A percentile compares a stretch with the other conserved stretches of the same genome.
Conservation (phyloP, 2,329 filamentous ascomycete genomes). For the Moelleriella libera region DNA sequence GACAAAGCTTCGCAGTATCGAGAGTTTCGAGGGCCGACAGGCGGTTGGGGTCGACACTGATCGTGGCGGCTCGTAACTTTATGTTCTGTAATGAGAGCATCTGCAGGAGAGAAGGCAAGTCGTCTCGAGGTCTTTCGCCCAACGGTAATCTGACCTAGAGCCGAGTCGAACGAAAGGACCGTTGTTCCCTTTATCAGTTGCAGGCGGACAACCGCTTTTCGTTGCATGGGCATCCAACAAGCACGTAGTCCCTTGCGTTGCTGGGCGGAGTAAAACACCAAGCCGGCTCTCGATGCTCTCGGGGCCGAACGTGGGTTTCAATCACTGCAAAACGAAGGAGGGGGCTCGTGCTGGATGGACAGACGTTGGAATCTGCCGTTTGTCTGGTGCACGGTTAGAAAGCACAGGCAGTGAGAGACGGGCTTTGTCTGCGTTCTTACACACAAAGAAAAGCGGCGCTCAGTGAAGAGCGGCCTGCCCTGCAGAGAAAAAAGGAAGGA, state of each 20-base stretch:
- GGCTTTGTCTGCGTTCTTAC: conserved; percentile 3
- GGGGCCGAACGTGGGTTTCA: neutral
- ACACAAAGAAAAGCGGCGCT: conserved; percentile 5
- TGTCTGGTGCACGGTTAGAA: neutral
- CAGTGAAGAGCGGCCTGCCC: conserved; percentile 6
- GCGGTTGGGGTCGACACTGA: neutral
- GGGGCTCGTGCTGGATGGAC: neutral
- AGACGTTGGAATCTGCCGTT: neutral
- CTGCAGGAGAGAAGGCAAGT: conserved; percentile 2
- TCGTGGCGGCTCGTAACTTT: neutral
- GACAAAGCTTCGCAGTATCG: neutral
- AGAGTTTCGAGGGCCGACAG: neutral
- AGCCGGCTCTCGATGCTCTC: neutral
- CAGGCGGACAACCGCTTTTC: conserved; percentile 4
- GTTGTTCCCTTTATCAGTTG: neutral
- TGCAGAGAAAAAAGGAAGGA: conserved; percentile 2
- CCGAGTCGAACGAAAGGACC: neutral
- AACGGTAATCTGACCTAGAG: neutral
- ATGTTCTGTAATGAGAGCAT: neutral
- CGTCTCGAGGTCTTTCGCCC: neutral
- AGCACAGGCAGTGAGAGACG: neutral
- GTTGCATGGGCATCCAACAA: conserved; percentile 3
- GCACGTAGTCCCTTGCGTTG: neutral
- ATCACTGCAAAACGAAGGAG: conserved; percentile 1
- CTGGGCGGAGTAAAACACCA: conserved; percentile 1